Evolutionary conservation across 495 filamentous ascomycete genomes (phyloP).

Genomic region (Penicillium coffeae): DNA sequence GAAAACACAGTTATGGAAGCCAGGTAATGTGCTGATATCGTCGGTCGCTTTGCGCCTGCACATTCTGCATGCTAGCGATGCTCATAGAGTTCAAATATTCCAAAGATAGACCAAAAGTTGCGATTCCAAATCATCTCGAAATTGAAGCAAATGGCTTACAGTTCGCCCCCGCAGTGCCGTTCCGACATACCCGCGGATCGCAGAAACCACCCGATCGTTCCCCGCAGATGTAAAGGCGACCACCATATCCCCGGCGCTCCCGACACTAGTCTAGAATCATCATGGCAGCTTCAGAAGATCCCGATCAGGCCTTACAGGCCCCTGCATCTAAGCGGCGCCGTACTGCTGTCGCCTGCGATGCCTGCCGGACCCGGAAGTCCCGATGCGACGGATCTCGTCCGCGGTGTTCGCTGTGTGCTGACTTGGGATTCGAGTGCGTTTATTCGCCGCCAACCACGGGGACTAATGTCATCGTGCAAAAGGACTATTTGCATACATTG

Average conservation of each 20-base stretch:
- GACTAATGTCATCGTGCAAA: conserved; percentile 42
- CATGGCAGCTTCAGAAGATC: conserved; percentile 7
- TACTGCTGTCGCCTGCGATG: conserved; percentile 39
- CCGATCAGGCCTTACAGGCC: not conserved
- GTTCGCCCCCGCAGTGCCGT: too few species aligned
- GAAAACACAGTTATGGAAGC: too few species aligned
- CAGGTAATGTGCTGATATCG: too few species aligned
- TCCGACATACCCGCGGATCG: too few species aligned
- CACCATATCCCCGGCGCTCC: not conserved
- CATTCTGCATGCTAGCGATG: too few species aligned
- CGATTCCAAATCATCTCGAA: too few species aligned
- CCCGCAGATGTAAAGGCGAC: too few species aligned
- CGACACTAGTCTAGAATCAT: not conserved
- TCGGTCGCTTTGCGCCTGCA: too few species aligned
- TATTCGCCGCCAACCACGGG: conserved; percentile 37
- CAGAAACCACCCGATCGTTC: not conserved
- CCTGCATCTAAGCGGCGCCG: conserved; percentile 30
- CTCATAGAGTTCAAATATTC: too few species aligned
- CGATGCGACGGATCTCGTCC: conserved; percentile 48
- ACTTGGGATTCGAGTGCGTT: conserved; percentile 44
- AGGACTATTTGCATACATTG: conserved; percentile 31
- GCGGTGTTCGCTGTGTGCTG: conserved; percentile 38
- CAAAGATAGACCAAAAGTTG: too few species aligned
- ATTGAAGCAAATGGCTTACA: too few species aligned
- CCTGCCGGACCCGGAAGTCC: conserved; percentile 45